These are phyloP conservation scores for Rhizopus stolonifer DNA, from an alignment of 371 early-diverging fungal genomes.

Conservation along the genomic window DNA sequence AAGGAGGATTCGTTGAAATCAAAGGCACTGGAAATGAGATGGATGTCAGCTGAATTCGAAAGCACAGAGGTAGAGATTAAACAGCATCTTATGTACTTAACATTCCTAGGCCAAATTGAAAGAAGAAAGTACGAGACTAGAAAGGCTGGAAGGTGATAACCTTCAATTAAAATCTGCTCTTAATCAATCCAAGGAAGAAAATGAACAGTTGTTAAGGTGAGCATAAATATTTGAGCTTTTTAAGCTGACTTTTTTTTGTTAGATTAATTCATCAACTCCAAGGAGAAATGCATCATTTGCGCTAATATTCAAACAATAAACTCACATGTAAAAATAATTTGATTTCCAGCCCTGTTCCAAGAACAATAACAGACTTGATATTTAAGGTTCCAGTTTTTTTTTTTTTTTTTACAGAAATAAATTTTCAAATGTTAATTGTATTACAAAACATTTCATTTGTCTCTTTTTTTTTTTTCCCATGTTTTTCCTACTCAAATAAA, in stretches of 20 bases:
- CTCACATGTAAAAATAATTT: no score
- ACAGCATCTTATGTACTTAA: neutral
- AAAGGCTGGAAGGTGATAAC: constrained; percentile 35
- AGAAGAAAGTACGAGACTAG: constrained; percentile 28
- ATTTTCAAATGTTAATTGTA: no score
- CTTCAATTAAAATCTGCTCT: constrained; percentile 23
- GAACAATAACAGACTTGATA: no score
- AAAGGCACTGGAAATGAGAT: constrained; percentile 43
- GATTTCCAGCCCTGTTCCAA: no score
- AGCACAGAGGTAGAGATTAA: constrained; percentile 44
- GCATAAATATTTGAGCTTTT: neutral
- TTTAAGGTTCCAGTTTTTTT: no score
- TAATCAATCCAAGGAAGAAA: constrained; percentile 37
- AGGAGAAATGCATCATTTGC: constrained; percentile 34
- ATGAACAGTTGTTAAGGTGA: constrained; percentile 51
- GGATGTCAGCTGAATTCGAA: constrained; percentile 44
- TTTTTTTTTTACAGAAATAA: no score
- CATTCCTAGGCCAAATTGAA: constrained; percentile 35
- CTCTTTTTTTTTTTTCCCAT: no score
- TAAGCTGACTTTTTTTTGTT: neutral
- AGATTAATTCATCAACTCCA: constrained; percentile 45
- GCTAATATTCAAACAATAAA: no score
- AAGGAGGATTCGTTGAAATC: constrained; percentile 38
- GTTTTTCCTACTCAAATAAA: no score
- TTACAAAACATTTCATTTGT: no score